A percentile compares a stretch with the other conserved stretches of the same genome.
These are phyloP conservation scores for Saccharomycopsis sp. DNA, from an alignment of 805 yeast genomes.

Conservation along the genomic window DNA sequence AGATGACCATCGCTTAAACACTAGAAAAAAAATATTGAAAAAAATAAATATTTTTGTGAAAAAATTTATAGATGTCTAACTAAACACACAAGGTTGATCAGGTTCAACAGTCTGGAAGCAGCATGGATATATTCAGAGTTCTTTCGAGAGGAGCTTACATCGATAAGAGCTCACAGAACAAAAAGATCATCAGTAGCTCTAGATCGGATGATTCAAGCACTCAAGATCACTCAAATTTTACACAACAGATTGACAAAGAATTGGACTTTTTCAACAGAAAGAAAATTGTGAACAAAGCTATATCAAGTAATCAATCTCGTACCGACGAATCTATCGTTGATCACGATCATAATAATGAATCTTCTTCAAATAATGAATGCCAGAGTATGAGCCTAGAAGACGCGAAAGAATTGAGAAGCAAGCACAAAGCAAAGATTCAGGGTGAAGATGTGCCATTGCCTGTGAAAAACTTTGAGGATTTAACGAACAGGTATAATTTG, in stretches of 20 bases:
- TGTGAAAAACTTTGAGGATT: slow-evolving; percentile 79
- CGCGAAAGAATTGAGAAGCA: slow-evolving; percentile 51
- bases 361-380: too few species aligned
- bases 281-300: slow-evolving; percentile 28
- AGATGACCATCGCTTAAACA: too few species aligned
- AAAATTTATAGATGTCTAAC: too few species aligned
- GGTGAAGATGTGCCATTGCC: slow-evolving; percentile 90
- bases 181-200: slow-evolving; percentile 26
- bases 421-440: slow-evolving; percentile 51
- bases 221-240: slow-evolving; percentile 26
- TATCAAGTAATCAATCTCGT: too few species aligned
- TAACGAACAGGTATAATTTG: slow-evolving; percentile 58
- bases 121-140: slow-evolving; percentile 84
- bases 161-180: slow-evolving; percentile 38
- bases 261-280: slow-evolving; percentile 73
- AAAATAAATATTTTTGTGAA: too few species aligned
- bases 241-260: slow-evolving; percentile 54
- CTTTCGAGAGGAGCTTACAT: slow-evolving; percentile 80
- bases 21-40: too few species aligned
- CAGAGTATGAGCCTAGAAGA: slow-evolving; percentile 46
- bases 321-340: not conserved
- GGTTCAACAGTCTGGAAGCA: too few species aligned
- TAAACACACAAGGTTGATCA: too few species aligned
- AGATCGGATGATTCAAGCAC: slow-evolving; percentile 32
- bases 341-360: slow-evolving; percentile 5